Percentiles rank a stretch among this genome's conserved stretches.
Evolutionary conservation across 192 early-diverging fungal genomes (phyloP).

Genomic region (Mortierella antarctica): DNA sequence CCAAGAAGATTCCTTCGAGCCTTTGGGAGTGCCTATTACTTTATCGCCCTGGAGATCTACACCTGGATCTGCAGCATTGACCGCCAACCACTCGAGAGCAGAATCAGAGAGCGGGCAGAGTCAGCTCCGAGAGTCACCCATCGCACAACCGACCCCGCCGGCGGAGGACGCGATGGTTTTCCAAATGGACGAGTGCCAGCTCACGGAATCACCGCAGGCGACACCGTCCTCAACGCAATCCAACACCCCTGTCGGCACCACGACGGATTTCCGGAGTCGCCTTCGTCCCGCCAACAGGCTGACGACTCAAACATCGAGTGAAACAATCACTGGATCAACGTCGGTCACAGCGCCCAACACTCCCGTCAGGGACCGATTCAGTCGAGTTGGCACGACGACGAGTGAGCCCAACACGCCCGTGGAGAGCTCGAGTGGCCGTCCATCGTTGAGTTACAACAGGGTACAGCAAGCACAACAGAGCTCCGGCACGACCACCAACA

Average conservation of each 20-base stretch:
- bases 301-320: background rate
- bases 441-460: background rate
- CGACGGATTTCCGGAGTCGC: constrained; percentile 9
- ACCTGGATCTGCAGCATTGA: constrained; percentile 29
- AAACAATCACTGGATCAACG: constrained; percentile 10
- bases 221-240: constrained; percentile 18
- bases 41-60: constrained; percentile 49
- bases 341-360: constrained; percentile 22
- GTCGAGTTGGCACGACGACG: constrained; percentile 1
- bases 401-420: constrained; percentile 23
- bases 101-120: constrained; percentile 30
- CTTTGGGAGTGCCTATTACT: constrained; percentile 36
- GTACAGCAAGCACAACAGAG: background rate
- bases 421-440: background rate
- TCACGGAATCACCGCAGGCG: constrained; percentile 18
- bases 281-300: background rate
- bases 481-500: background rate
- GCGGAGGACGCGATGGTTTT: constrained; percentile 53
- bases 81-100: constrained; percentile 39
- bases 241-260: background rate
- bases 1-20: constrained; percentile 25
- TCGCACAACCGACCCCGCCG: background rate
- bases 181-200: constrained; percentile 42
- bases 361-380: constrained; percentile 12
- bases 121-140: background rate